Conservation (phyloP, 164 flowering plant species). For the Macadamia integrifolia region DNA sequence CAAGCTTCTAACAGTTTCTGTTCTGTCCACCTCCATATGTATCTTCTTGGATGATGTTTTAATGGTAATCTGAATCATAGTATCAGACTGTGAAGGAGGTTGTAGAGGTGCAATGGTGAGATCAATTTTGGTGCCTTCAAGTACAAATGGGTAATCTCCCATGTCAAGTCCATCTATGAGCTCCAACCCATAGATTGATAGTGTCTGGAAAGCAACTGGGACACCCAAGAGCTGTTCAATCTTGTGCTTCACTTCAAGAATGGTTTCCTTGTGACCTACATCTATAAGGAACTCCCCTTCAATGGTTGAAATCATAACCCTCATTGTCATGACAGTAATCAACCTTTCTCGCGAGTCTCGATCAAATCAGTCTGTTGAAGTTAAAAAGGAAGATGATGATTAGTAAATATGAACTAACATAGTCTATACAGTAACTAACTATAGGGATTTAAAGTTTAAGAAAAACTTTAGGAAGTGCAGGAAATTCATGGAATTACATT, state of each 20-base stretch:
- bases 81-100: background rate
- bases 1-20: conserved; percentile 57
- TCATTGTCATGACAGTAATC: conserved; percentile 30
- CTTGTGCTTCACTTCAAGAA: conserved; percentile 48
- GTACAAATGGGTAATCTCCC: conserved; percentile 63
- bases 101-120: conserved; percentile 25
- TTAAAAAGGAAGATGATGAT: too few relatives aligned
- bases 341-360: too few relatives aligned
- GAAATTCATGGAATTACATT: too few relatives aligned
- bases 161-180: conserved; percentile 70
- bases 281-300: conserved; percentile 40
- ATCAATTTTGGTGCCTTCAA: conserved; percentile 54
- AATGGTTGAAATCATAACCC: conserved; percentile 29
- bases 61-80: conserved; percentile 34
- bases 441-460: too few relatives aligned
- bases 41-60: conserved; percentile 41
- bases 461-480: too few relatives aligned
- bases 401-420: too few relatives aligned
- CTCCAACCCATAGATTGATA: conserved; percentile 50
- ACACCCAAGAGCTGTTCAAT: conserved; percentile 49
- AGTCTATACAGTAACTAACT: too few relatives aligned
- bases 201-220: conserved; percentile 44
- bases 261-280: conserved; percentile 40
- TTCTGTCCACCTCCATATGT: conserved; percentile 40
- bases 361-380: too few relatives aligned